Conservation (phyloP, 495 filamentous ascomycete species). For the Aspergillus funiculosus region DNA sequence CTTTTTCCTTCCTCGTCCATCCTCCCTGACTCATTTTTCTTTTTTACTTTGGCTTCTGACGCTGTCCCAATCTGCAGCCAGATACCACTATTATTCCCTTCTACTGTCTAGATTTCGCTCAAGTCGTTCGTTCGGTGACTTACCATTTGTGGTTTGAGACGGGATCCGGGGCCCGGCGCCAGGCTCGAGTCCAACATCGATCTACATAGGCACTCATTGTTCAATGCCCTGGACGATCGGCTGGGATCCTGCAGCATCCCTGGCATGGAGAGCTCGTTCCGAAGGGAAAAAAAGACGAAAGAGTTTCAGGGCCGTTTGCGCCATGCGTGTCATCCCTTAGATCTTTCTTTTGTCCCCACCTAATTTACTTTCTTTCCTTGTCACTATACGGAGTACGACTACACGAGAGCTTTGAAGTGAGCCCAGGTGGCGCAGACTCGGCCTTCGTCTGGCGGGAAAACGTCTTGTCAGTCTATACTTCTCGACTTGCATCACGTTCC, state of each 20-base stretch:
- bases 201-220: conserved; percentile 10
- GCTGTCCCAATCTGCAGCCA: conserved; percentile 14
- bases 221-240: conserved; percentile 23
- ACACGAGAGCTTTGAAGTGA: conserved; percentile 16
- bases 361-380: conserved; percentile 13
- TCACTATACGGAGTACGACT: conserved; percentile 16
- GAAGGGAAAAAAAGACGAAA: conserved; percentile 11
- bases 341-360: conserved; percentile 16
- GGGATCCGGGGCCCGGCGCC: conserved; percentile 2
- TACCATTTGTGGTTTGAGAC: conserved; percentile 9
- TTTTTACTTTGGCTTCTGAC: conserved; percentile 12
- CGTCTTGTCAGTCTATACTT: background rate
- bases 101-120: background rate
- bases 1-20: conserved; percentile 14
- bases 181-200: conserved; percentile 7
- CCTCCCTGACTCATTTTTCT: conserved; percentile 4
- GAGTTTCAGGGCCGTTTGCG: conserved; percentile 28
- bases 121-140: conserved; percentile 2
- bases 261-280: conserved; percentile 31
- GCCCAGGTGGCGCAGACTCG: conserved; percentile 14
- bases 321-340: conserved; percentile 29
- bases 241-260: conserved; percentile 32
- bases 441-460: conserved; percentile 9
- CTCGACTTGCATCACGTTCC: conserved; percentile 1
- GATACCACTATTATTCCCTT: conserved; percentile 9